A percentile compares a stretch with the other conserved stretches of the same genome.
Conservation (phyloP, 345 rosid genomes). For the Gossypium thurberi region DNA sequence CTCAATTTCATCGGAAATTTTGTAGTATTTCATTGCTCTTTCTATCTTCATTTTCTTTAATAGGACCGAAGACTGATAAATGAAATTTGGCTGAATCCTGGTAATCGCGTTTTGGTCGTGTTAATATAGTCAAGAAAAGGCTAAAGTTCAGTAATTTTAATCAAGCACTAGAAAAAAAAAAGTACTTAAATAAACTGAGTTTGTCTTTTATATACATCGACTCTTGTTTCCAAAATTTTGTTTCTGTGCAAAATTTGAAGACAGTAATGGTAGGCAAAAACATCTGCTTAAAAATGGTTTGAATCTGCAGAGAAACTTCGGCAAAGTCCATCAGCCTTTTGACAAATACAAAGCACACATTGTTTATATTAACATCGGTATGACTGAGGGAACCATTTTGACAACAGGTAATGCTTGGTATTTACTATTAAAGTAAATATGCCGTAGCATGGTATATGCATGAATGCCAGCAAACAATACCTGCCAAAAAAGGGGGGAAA, state of each 20-base stretch:
- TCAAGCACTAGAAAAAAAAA: no score
- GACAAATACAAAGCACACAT: not conserved
- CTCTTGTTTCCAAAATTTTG: no score
- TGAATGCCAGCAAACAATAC: conserved; percentile 42
- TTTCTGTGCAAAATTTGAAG: not conserved
- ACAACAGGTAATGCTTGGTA: conserved; percentile 33
- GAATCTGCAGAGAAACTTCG: not conserved
- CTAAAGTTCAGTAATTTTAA: no score
- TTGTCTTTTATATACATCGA: no score
- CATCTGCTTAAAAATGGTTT: not conserved
- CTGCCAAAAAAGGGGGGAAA: conserved; percentile 18
- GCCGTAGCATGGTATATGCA: conserved; percentile 59
- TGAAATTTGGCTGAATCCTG: no score
- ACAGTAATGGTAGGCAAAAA: not conserved
- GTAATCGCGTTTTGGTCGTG: no score
- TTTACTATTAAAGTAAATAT: conserved; percentile 34
- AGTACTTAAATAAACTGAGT: no score
- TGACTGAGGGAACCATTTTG: conserved; percentile 41
- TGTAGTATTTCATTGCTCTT: not conserved
- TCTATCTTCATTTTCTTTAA: not conserved
- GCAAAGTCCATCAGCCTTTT: not conserved
- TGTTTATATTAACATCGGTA: conserved; percentile 15
- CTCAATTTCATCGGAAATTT: not conserved
- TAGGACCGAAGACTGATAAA: not conserved
- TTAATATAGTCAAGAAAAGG: no score